A percentile compares a stretch with the other conserved stretches of the same genome.
These are phyloP conservation scores for Aureobasidium mangrovei DNA, from an alignment of 2,329 filamentous ascomycete species.

Conservation along the genomic window DNA sequence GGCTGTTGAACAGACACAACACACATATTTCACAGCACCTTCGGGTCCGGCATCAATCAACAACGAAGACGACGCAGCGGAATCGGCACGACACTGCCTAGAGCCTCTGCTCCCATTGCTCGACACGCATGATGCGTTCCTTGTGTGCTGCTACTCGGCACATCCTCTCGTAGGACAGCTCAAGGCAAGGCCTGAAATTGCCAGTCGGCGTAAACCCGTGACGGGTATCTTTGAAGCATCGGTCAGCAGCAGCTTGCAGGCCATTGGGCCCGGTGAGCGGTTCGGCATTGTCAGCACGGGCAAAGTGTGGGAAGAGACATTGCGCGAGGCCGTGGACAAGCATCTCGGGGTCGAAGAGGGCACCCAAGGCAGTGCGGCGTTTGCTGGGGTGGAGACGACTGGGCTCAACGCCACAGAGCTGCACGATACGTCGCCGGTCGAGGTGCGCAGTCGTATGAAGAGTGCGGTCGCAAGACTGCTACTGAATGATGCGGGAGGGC, in stretches of 20 bases:
- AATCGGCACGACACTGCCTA: constrained; percentile 55
- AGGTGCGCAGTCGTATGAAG: constrained; percentile 58
- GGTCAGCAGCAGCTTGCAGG: constrained; percentile 54
- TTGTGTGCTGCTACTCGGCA: constrained; percentile 82
- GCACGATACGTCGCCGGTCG: constrained; percentile 56
- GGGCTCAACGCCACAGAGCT: constrained; percentile 73
- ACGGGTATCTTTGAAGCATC: constrained; percentile 85
- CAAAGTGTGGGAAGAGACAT: constrained; percentile 67
- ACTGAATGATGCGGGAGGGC: constrained; percentile 32
- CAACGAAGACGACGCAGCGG: constrained; percentile 56
- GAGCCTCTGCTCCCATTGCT: constrained; percentile 42
- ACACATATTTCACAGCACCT: constrained; percentile 60
- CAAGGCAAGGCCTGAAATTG: constrained; percentile 34
- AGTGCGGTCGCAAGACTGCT: constrained; percentile 62
- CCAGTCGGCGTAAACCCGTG: constrained; percentile 44
- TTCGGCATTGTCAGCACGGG: constrained; percentile 91
- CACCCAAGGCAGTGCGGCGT: constrained; percentile 35
- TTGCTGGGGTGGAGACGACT: constrained; percentile 74
- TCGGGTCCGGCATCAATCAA: constrained; percentile 68
- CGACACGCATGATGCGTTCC: constrained; percentile 58
- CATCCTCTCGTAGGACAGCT: constrained; percentile 66
- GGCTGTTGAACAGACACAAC: constrained; percentile 31
- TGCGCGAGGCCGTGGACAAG: constrained; percentile 54
- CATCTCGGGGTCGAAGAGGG: constrained; percentile 49
- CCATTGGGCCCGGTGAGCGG: constrained; percentile 40